phyloP scores from a whole-genome alignment of 108 stramenopile genomes.

The Cyclotella atomus region DNA sequence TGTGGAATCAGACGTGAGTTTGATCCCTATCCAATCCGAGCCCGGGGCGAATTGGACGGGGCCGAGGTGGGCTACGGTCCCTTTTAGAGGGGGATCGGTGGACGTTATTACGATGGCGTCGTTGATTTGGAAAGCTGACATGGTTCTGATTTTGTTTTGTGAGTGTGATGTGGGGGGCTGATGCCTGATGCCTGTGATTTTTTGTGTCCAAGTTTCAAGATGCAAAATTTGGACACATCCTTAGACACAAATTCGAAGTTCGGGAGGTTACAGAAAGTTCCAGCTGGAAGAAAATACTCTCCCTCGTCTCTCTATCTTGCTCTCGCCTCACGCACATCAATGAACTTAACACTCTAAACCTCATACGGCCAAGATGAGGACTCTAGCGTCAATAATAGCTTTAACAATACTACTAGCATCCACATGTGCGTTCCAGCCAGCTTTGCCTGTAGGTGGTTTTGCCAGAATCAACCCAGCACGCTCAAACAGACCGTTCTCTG shows the following conservation, averaged over 20 bases:
- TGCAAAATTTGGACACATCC: neutral
- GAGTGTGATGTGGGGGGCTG: neutral
- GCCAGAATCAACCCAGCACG: neutral
- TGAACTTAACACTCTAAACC: too few species aligned
- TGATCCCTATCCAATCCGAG: constrained; percentile 84
- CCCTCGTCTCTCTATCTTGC: neutral
- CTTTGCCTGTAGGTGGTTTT: neutral
- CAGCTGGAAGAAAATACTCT: neutral
- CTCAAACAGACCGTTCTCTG: neutral
- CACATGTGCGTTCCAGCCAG: constrained; percentile 2
- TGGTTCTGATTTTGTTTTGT: neutral
- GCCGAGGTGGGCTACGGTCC: constrained; percentile 76
- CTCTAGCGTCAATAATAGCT: neutral
- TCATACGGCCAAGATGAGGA: neutral
- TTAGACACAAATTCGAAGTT: neutral
- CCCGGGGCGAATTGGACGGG: constrained; percentile 73
- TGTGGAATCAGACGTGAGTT: constrained; percentile 73
- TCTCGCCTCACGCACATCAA: too few species aligned
- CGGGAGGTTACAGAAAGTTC: neutral
- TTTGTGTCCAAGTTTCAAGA: neutral
- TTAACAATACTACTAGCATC: neutral
- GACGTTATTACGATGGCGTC: constrained; percentile 55
- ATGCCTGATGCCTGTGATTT: neutral
- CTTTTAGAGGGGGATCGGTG: constrained; percentile 49
- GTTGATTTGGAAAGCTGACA: constrained; percentile 11